Evolutionary conservation across 306 rosid species (phyloP).

Genomic region (Cyclanthera cordifolia): DNA sequence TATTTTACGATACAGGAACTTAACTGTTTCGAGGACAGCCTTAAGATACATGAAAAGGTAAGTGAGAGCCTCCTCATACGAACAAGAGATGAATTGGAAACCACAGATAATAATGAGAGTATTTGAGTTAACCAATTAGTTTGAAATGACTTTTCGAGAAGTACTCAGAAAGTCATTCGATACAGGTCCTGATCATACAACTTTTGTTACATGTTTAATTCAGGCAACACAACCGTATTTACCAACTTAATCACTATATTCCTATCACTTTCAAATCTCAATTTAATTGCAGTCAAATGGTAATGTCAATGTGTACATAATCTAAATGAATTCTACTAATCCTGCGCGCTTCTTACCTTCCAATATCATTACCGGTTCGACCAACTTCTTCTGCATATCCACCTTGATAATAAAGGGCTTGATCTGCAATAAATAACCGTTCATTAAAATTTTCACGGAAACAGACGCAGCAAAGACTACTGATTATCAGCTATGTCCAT

Average conservation of each 20-base stretch:
- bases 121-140: too few species aligned
- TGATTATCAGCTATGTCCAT: not conserved
- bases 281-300: not conserved
- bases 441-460: not conserved
- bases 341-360: conserved; percentile 33
- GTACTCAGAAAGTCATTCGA: too few species aligned
- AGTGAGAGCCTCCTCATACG: not conserved
- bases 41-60: not conserved
- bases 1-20: not conserved
- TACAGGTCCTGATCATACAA: too few species aligned
- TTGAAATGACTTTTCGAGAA: too few species aligned
- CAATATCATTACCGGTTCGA: conserved; percentile 30
- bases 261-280: not conserved
- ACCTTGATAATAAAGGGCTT: conserved; percentile 50
- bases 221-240: not conserved
- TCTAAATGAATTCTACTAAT: not conserved
- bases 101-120: not conserved
- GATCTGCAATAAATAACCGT: conserved; percentile 37
- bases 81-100: not conserved
- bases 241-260: not conserved
- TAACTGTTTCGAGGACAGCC: not conserved
- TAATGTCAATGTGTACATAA: not conserved
- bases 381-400: conserved; percentile 48
- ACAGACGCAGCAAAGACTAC: not conserved
- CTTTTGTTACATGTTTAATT: too few species aligned